Evolutionary conservation across 2,329 filamentous ascomycete species (phyloP), one percentile per base, ranked within the genome.

Genomic region (Aureobasidium sp.): DNA sequence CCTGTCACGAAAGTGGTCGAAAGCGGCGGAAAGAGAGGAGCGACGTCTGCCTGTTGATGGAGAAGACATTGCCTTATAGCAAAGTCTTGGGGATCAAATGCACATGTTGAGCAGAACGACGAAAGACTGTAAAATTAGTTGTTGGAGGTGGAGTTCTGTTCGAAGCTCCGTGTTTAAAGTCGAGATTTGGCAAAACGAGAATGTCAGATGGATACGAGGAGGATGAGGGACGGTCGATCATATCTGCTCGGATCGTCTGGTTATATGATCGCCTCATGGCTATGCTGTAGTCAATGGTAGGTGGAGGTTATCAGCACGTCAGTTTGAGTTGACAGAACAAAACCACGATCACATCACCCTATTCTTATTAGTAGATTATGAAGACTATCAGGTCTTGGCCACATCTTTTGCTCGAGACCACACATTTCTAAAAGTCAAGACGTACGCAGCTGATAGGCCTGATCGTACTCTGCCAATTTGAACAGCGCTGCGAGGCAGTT

Each of bases 1-100:
- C 18, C 47, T 64, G 50, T 55, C 55, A 2, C 60, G 50, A 8
- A 64, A 55, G 11, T 64, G 31, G 15, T 64, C 60, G 13, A 62
- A 51, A 7, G 59, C 47, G 23, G 51, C 51, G 4, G 36, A 51
- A n/a, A 47, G 36, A 2, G 58, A 43, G 15, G 60, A 54, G n/a
- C 51, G 48, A 3, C 48, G 38, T 47, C 60, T 64, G 29, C n/a
- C n/a, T n/a, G n/a, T 27, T 3, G 23, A 11, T n/a, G 36, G 18
- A 10, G 59, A 40, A 18, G 40, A 16, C 55, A 45, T 58, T n/a
- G n/a, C n/a, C n/a, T n/a, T n/a, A n/a, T n/a, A n/a, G n/a, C n/a
- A n/a, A n/a, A n/a, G n/a, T n/a, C n/a, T n/a, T n/a, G n/a, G n/a
- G n/a, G n/a, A n/a, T n/a, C n/a, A n/a, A n/a, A n/a, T n/a, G n/a